phyloP scores from a whole-genome alignment of 805 yeast genomes.

The Saccharomycopsis selenospora region DNA sequence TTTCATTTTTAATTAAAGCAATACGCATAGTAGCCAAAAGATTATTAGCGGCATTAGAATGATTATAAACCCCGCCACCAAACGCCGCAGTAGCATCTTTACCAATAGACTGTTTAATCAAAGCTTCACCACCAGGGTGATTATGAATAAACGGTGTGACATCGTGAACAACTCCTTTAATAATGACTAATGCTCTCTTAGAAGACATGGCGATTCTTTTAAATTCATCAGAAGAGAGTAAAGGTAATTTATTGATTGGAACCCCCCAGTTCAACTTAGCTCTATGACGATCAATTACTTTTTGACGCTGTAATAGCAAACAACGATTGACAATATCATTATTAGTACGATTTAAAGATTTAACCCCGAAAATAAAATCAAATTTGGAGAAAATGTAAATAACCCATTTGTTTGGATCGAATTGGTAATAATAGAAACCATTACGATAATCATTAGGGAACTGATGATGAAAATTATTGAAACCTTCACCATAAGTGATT shows the following conservation, averaged over 20 bases:
- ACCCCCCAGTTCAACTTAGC: constrained; percentile 88
- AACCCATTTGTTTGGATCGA: constrained; percentile 83
- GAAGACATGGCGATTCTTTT: constrained; percentile 32
- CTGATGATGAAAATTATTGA: constrained; percentile 92
- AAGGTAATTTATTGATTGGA: constrained; percentile 79
- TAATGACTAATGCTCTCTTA: constrained; percentile 62
- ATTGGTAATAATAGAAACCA: constrained; percentile 62
- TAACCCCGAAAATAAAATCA: constrained; percentile 54
- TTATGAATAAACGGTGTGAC: constrained; percentile 84
- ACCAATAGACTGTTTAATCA: constrained; percentile 75
- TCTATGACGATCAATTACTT: constrained; percentile 66
- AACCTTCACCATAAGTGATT: constrained; percentile 83
- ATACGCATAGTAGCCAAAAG: constrained; percentile 89
- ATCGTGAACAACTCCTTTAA: constrained; percentile 89
- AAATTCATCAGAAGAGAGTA: constrained; percentile 46
- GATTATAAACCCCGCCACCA: constrained; percentile 90
- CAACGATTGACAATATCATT: constrained; percentile 58
- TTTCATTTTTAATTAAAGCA: constrained; percentile 67
- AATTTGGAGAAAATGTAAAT: constrained; percentile 44
- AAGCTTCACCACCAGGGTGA: constrained; percentile 89
- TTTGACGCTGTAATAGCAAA: constrained; percentile 75
- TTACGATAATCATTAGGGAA: constrained; percentile 87
- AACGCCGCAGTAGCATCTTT: constrained; percentile 92
- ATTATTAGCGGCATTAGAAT: constrained; percentile 89
- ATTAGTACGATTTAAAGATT: constrained; percentile 42